phyloP scores from a whole-genome alignment of 352 stramenopile genomes.

The Pythium scleroteichum region DNA sequence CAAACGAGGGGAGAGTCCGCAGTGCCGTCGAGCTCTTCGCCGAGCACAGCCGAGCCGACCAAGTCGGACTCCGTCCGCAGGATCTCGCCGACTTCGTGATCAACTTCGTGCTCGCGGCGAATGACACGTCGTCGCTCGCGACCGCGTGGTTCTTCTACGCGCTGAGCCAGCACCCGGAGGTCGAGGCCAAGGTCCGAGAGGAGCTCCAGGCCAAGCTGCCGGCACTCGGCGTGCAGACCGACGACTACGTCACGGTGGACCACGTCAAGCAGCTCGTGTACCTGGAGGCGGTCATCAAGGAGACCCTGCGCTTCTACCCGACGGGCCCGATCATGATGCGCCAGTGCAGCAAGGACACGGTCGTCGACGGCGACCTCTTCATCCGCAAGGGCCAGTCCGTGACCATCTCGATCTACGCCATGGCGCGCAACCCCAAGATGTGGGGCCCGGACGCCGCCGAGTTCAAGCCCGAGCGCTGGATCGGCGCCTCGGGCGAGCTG shows the following conservation, averaged over 20 bases:
- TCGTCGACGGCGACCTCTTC: conserved; percentile 34
- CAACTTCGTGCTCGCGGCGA: conserved; percentile 66
- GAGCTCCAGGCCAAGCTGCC: conserved; percentile 40
- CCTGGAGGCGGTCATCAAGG: conserved; percentile 25
- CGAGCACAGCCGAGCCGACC: conserved; percentile 17
- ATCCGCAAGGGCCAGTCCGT: conserved; percentile 32
- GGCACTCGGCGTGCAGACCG: background rate
- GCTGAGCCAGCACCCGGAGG: conserved; percentile 58
- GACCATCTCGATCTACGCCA: conserved; percentile 33
- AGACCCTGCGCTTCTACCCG: conserved; percentile 21
- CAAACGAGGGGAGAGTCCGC: background rate
- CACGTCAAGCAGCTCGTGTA: conserved; percentile 17
- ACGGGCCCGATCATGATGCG: conserved; percentile 48
- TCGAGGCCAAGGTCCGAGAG: conserved; percentile 41
- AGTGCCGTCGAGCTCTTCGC: conserved; percentile 18
- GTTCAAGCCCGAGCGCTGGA: conserved; percentile 73
- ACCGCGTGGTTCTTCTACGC: conserved; percentile 75
- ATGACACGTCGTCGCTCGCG: conserved; percentile 72
- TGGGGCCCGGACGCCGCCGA: conserved; percentile 27
- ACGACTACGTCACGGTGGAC: conserved; percentile 16
- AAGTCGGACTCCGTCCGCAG: conserved; percentile 25
- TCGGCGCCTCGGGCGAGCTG: conserved; percentile 31
- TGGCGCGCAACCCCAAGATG: conserved; percentile 29
- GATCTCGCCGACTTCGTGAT: conserved; percentile 72
- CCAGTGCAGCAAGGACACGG: conserved; percentile 53